These are phyloP conservation scores for Kodamaea fungicola DNA, from an alignment of 1,139 yeast genomes.

Conservation along the genomic window DNA sequence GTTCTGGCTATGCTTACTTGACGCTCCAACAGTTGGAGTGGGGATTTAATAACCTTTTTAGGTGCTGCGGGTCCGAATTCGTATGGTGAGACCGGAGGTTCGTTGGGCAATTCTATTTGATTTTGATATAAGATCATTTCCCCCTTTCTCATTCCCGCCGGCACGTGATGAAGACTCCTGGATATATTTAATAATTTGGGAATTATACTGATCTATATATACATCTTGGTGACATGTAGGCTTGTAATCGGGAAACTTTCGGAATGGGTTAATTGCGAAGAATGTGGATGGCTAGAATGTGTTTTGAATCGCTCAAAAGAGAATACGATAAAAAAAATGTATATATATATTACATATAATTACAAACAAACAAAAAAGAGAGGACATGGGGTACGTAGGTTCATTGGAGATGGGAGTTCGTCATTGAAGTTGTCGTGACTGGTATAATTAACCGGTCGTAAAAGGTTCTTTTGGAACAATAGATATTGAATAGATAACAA, in stretches of 20 bases:
- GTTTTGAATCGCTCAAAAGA: background rate
- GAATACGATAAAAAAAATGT: background rate
- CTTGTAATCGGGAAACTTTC: background rate
- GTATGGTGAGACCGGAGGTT: background rate
- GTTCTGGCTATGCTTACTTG: conserved; percentile 13
- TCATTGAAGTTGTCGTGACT: no score
- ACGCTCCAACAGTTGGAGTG: conserved; percentile 13
- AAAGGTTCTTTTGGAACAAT: no score
- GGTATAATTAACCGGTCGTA: no score
- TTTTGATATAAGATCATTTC: background rate
- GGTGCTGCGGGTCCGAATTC: background rate
- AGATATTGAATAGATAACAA: no score
- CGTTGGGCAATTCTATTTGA: background rate
- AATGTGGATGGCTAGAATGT: background rate
- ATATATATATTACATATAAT: background rate
- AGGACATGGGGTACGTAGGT: no score
- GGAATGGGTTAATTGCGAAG: background rate
- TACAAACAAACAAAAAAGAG: no score
- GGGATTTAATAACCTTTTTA: conserved; percentile 8
- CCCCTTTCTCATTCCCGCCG: background rate
- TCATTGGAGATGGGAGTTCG: no score
- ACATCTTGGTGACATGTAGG: background rate
- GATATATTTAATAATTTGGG: background rate
- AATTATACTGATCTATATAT: background rate
- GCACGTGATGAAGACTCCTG: background rate